phyloP scores from a whole-genome alignment of 257 asterid species.

The Scutellaria barbata region DNA sequence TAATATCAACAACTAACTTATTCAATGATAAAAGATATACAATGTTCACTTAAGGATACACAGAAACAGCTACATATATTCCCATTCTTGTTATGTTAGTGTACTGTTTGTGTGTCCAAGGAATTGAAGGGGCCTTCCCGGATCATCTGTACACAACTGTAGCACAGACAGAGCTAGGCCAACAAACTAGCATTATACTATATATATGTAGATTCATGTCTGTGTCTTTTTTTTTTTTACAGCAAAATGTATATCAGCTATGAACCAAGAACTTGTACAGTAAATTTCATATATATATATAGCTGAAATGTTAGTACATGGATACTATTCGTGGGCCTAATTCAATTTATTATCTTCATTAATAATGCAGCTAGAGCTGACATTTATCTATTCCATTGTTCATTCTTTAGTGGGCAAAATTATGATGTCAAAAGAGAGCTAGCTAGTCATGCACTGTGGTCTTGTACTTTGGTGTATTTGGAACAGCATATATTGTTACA shows the following conservation, averaged over 20 bases:
- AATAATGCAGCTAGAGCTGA: no score
- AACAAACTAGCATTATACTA: constrained; percentile 23
- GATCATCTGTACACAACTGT: background rate
- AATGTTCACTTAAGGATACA: no score
- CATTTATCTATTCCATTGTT: background rate
- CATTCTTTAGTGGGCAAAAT: constrained; percentile 12
- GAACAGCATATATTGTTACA: no score
- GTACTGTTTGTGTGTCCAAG: no score
- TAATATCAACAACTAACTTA: no score
- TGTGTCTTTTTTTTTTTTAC: background rate
- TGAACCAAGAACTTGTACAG: background rate
- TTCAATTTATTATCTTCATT: background rate
- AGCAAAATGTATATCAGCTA: background rate
- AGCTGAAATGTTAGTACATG: no score
- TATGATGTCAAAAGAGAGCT: background rate
- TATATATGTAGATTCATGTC: background rate
- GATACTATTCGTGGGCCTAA: background rate
- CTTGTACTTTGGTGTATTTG: background rate
- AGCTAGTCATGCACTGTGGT: background rate
- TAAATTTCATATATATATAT: no score
- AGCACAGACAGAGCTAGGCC: background rate
- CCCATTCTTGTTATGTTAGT: no score
- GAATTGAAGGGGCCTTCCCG: constrained; percentile 1
- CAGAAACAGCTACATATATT: no score
- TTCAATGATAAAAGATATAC: no score